These are phyloP conservation scores for Wickerhamomyces queroliae DNA, from an alignment of 805 yeast genomes.

Conservation along the genomic window DNA sequence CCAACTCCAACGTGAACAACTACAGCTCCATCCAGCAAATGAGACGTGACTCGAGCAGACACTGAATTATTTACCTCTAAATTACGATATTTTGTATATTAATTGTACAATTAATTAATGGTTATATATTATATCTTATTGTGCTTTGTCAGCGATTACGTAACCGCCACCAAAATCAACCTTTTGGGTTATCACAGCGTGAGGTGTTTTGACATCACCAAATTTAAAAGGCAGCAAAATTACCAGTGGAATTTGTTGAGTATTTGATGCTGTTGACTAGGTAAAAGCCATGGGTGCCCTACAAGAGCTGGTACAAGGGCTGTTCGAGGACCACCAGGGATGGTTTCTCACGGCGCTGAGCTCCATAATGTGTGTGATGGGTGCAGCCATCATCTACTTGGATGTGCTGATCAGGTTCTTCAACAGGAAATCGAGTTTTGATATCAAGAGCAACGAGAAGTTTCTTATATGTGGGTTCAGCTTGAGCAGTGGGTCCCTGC, in stretches of 20 bases:
- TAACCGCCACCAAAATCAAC: too few relatives aligned
- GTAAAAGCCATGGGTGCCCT: background rate
- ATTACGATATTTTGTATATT: too few relatives aligned
- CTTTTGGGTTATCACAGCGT: too few relatives aligned
- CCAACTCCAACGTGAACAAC: background rate
- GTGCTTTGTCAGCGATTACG: too few relatives aligned
- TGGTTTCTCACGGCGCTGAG: constrained; percentile 64
- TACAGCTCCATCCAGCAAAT: too few relatives aligned
- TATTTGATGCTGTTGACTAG: background rate
- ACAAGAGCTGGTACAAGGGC: background rate
- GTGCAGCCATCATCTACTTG: constrained; percentile 58
- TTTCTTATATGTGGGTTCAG: constrained; percentile 74
- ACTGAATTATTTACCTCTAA: too few relatives aligned
- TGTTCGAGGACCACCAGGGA: constrained; percentile 32
- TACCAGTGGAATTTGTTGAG: too few relatives aligned
- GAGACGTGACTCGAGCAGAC: too few relatives aligned
- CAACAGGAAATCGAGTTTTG: constrained; percentile 41
- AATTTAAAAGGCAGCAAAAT: too few relatives aligned
- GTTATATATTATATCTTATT: too few relatives aligned
- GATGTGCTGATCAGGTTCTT: constrained; percentile 48
- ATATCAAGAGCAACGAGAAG: constrained; percentile 50
- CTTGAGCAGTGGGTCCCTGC: constrained; percentile 74
- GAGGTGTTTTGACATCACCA: too few relatives aligned
- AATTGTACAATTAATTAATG: too few relatives aligned
- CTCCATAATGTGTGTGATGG: constrained; percentile 64